Conservation (phyloP, 306 rosid species). For the Lablab purpureus region DNA sequence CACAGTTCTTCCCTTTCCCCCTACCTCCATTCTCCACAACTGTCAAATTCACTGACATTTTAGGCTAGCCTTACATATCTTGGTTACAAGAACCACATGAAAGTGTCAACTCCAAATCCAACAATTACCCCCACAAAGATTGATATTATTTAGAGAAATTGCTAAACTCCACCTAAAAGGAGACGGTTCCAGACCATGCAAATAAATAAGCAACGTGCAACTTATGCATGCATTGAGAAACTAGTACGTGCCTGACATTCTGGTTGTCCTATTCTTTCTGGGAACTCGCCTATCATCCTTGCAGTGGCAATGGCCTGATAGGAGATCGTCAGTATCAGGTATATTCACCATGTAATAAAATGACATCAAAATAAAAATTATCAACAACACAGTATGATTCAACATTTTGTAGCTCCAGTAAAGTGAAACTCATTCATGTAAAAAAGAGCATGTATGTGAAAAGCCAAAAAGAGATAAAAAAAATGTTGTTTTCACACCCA, state of each 20-base stretch:
- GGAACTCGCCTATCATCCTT: slow-evolving; percentile 93
- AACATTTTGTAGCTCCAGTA: slow-evolving; percentile 7
- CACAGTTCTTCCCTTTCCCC: slow-evolving; percentile 1
- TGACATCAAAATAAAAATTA: slow-evolving; percentile 23
- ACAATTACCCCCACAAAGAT: slow-evolving; percentile 16
- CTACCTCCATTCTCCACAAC: neutral
- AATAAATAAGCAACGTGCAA: slow-evolving; percentile 36
- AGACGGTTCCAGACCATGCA: slow-evolving; percentile 16
- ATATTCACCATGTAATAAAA: slow-evolving; percentile 25
- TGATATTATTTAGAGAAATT: slow-evolving; percentile 3
- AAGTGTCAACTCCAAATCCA: slow-evolving; percentile 24
- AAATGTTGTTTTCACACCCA: neutral
- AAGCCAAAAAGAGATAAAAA: no score
- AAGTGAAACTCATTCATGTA: slow-evolving; percentile 1
- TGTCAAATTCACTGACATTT: slow-evolving; percentile 25
- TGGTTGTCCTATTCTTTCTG: slow-evolving; percentile 92
- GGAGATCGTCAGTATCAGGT: slow-evolving; percentile 34
- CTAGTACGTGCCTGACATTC: slow-evolving; percentile 89
- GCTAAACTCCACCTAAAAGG: neutral
- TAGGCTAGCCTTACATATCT: slow-evolving; percentile 10
- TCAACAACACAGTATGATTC: neutral
- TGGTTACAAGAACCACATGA: slow-evolving; percentile 19
- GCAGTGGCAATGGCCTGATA: slow-evolving; percentile 87
- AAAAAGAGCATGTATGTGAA: slow-evolving; percentile 3
- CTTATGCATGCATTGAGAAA: slow-evolving; percentile 33